A percentile compares a stretch with the other conserved stretches of the same genome.
Evolutionary conservation across 306 rosid genomes (phyloP).

Genomic region (Styphnolobium japonicum): DNA sequence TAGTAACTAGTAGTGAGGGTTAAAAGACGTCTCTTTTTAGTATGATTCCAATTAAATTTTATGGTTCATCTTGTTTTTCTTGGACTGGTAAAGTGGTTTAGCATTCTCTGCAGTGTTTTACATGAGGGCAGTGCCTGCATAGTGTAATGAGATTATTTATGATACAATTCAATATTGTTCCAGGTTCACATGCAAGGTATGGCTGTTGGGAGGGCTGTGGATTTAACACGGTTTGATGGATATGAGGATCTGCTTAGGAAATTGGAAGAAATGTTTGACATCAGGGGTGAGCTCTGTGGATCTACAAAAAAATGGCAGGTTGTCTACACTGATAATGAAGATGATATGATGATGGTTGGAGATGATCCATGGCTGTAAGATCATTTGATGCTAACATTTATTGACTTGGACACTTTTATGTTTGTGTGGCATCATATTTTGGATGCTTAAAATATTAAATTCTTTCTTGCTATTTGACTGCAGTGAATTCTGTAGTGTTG

Average conservation of each 20-base stretch:
- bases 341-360: conserved; percentile 98
- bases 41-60: neutral
- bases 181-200: conserved; percentile 99
- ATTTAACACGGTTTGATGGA: conserved; percentile 72
- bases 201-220: conserved; percentile 98
- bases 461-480: conserved; percentile 30
- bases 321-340: conserved; percentile 94
- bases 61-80: neutral
- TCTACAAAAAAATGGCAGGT: conserved; percentile 79
- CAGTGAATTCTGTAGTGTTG: conserved; percentile 94
- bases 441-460: neutral
- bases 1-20: neutral
- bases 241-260: conserved; percentile 78
- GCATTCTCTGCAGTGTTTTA: neutral
- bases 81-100: conserved; percentile 6
- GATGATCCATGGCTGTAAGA: conserved; percentile 99
- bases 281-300: conserved; percentile 79
- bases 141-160: conserved; percentile 19
- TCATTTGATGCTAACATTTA: conserved; percentile 6
- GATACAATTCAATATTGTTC: neutral
- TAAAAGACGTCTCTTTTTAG: neutral
- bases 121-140: neutral
- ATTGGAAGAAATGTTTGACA: conserved; percentile 93
- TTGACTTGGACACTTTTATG: neutral
- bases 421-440: neutral